These are phyloP conservation scores for Moniliophthora roreri DNA, from an alignment of 1,284 basidiomycete genomes.

Conservation along the genomic window DNA sequence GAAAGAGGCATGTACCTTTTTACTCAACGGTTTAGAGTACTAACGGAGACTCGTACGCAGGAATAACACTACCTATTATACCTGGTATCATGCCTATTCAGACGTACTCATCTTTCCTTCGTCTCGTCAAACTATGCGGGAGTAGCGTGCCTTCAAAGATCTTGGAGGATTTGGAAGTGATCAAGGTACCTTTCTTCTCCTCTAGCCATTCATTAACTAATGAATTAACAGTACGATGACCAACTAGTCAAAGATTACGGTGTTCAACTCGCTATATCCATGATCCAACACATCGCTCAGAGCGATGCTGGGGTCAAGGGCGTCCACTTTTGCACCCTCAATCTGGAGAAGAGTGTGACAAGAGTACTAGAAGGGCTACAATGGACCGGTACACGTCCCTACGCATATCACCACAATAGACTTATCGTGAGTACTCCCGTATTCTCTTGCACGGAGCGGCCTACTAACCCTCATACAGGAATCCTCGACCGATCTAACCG, in stretches of 20 bases:
- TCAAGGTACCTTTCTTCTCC: slow-evolving; percentile 53
- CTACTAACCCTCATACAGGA: slow-evolving; percentile 22
- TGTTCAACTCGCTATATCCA: slow-evolving; percentile 74
- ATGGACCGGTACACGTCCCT: slow-evolving; percentile 53
- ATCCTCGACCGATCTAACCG: slow-evolving; percentile 28
- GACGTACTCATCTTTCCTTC: slow-evolving; percentile 90
- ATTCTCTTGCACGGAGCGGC: no score
- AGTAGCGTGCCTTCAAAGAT: slow-evolving; percentile 76
- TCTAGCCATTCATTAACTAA: slow-evolving; percentile 9
- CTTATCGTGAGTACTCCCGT: slow-evolving; percentile 49
- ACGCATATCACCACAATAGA: slow-evolving; percentile 49
- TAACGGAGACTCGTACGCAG: slow-evolving; percentile 43
- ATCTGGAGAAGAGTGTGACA: slow-evolving; percentile 94
- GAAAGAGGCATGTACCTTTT: slow-evolving; percentile 54
- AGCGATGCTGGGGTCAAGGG: slow-evolving; percentile 69
- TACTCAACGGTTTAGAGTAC: neutral
- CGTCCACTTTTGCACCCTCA: slow-evolving; percentile 96
- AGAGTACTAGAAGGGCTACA: slow-evolving; percentile 81
- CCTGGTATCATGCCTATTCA: slow-evolving; percentile 99
- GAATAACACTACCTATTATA: slow-evolving; percentile 89
- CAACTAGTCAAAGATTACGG: slow-evolving; percentile 91
- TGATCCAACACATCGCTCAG: slow-evolving; percentile 63
- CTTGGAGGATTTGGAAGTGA: slow-evolving; percentile 70
- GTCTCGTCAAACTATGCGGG: slow-evolving; percentile 88
- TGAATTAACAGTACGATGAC: slow-evolving; percentile 72